Percentiles rank a stretch among this genome's conserved stretches.
Evolutionary conservation across 805 yeast species (phyloP).

Genomic region (Myxozyma lipomycoides): DNA sequence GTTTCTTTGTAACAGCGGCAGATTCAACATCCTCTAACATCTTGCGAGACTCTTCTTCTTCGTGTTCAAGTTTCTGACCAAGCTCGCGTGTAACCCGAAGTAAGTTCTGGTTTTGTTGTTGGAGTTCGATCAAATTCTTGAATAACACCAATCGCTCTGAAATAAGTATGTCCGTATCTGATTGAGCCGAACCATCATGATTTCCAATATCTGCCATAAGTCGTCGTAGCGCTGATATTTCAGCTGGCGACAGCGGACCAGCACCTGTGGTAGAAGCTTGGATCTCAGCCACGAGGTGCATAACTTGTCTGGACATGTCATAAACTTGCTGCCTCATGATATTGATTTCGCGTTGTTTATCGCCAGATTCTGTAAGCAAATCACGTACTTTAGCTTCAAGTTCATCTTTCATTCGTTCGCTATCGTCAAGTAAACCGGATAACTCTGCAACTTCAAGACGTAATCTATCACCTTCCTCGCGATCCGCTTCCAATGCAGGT

Average conservation of each 20-base stretch:
- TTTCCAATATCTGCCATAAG: constrained; percentile 36
- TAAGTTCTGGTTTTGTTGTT: constrained; percentile 69
- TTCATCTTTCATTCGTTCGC: constrained; percentile 40
- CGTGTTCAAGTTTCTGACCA: constrained; percentile 64
- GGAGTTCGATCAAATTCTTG: constrained; percentile 61
- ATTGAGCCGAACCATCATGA: constrained; percentile 39
- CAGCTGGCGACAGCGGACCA: constrained; percentile 60
- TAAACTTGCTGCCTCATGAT: constrained; percentile 39
- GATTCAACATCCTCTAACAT: constrained; percentile 33
- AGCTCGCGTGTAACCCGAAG: constrained; percentile 64
- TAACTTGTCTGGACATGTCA: constrained; percentile 82
- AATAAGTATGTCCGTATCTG: constrained; percentile 69
- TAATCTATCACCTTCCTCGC: constrained; percentile 52
- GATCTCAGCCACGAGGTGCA: constrained; percentile 54
- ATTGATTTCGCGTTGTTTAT: constrained; percentile 34
- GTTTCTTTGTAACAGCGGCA: constrained; percentile 38
- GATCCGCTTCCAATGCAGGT: constrained; percentile 68
- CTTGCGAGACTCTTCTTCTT: constrained; percentile 42
- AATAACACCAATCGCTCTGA: constrained; percentile 71
- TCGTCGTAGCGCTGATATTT: constrained; percentile 51
- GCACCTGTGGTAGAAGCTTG: constrained; percentile 59
- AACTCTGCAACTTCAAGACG: constrained; percentile 56
- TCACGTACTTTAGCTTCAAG: constrained; percentile 37
- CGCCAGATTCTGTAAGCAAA: constrained; percentile 38
- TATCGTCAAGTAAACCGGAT: constrained; percentile 47